Conservation (phyloP, 768 basidiomycete species). For the Symmetrospora coprosmae region DNA sequence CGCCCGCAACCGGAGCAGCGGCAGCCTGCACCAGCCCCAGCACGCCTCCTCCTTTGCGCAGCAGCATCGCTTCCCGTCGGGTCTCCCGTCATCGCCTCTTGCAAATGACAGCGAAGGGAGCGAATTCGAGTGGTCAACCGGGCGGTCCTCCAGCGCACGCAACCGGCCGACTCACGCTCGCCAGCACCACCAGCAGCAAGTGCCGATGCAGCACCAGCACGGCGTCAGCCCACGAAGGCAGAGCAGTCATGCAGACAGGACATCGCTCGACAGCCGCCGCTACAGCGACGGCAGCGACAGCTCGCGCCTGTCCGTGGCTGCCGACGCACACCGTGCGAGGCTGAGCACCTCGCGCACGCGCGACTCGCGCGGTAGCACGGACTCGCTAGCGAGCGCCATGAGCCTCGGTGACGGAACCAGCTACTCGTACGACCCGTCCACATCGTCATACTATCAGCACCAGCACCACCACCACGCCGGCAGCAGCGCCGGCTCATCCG, state of each 20-base stretch:
- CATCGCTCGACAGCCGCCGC: neutral
- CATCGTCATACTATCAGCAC: too few species aligned
- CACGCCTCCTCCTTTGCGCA: neutral
- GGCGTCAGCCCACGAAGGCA: neutral
- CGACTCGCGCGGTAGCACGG: neutral
- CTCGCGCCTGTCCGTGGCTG: neutral
- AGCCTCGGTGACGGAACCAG: too few species aligned
- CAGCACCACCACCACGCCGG: too few species aligned
- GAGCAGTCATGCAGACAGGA: neutral
- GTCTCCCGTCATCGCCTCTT: neutral
- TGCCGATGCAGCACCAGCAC: too few species aligned
- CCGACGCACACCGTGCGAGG: neutral
- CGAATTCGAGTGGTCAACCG: constrained; percentile 17
- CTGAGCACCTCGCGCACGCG: constrained; percentile 6
- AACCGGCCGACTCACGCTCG: too few species aligned
- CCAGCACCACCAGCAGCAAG: too few species aligned
- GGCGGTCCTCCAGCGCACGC: too few species aligned
- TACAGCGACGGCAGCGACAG: neutral
- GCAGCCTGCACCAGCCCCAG: neutral
- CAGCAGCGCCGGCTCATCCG: too few species aligned
- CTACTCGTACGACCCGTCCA: too few species aligned
- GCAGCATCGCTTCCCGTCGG: neutral
- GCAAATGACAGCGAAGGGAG: constrained; percentile 5
- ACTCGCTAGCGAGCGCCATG: constrained; percentile 15
- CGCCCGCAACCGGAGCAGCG: neutral